Evolutionary conservation across 1,284 basidiomycete species (phyloP).

Genomic region (Ceratobasidium sp.): DNA sequence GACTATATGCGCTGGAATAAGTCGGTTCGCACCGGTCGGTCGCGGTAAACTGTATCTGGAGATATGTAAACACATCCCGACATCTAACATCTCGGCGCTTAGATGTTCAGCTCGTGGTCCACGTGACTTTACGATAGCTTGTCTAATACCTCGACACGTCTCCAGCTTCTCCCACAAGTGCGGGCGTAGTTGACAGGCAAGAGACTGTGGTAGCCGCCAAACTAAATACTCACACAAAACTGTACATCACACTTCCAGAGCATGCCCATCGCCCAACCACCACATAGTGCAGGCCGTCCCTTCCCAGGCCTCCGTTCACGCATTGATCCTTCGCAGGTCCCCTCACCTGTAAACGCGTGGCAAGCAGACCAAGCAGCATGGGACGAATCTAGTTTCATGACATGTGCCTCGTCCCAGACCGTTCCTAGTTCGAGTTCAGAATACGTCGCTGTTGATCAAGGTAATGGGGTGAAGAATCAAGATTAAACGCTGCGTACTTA

Average conservation of each 20-base stretch:
- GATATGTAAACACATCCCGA: too few relatives aligned
- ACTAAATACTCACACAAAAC: neutral
- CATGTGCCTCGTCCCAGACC: constrained; percentile 77
- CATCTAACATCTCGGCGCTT: neutral
- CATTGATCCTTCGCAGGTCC: constrained; percentile 92
- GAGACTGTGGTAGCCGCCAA: neutral
- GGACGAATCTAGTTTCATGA: constrained; percentile 69
- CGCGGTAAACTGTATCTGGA: too few relatives aligned
- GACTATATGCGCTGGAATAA: too few relatives aligned
- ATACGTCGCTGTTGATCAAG: constrained; percentile 92
- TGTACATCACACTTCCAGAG: neutral
- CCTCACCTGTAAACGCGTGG: constrained; percentile 87
- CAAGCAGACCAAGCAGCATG: constrained; percentile 88
- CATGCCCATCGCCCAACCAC: constrained; percentile 55
- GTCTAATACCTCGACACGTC: neutral
- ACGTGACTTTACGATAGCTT: constrained; percentile 5
- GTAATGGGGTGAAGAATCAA: constrained; percentile 55
- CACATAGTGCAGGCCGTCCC: constrained; percentile 59
- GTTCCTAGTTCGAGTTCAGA: constrained; percentile 90
- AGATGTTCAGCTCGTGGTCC: neutral
- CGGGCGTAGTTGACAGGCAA: neutral
- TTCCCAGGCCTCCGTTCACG: constrained; percentile 76
- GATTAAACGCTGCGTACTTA: constrained; percentile 21
- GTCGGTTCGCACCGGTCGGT: too few relatives aligned
- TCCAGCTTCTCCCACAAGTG: constrained; percentile 14